Base-by-base conservation (phyloP, 108 stramenopile species). In the Skeletonema menzelii region DNA sequence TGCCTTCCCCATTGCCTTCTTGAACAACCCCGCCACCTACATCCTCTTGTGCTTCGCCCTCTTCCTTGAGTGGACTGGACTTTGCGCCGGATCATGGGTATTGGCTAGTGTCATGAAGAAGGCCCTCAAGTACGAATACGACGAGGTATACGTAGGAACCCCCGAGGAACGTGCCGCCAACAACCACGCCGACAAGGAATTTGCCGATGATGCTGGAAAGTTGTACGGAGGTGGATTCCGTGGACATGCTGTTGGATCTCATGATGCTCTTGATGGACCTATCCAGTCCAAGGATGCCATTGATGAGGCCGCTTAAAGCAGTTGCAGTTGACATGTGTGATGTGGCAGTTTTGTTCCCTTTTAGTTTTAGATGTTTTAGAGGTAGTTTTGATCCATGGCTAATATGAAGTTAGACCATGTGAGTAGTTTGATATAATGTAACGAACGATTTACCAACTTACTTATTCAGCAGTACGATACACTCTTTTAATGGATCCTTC, bases 91-190 rank as follows among this genome's bases (percentile, higher is more conserved):
- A 20, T 77, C 86, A n/a, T 91, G 87, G 87, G 83, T 87, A 37
- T 53, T 91, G 38, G 90, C 87, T 24, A 20, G 55, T n/a, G 44
- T 87, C 72, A 65, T 81, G 30, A 87, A 84, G 73, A 67, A 69
- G 62, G 56, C 76, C 42, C 46, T 61, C 53, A 66, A 72, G 2
- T 81, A 80, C 63, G 80, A 91, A 75, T 81, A 76, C 59, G 90
- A 91, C 66, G 90, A 89, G 63, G 86, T 89, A 7, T 89, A 87
- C 66, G 69, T 88, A 67, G 88, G 88, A 65, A 87, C 88, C 28
- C 78, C 88, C 34, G 88, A 89, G 44, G 88, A 89, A 32, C 84
- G 88, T 70, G 72, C 75, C 10, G 84, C 73, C 26, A 78, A 75
- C 68, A 56, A 78, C 58, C 76, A 76, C 56, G 63, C 76, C 15